These are phyloP conservation scores for Geotrichum phurueaensis DNA, from an alignment of 1,139 yeast species.

Conservation along the genomic window DNA sequence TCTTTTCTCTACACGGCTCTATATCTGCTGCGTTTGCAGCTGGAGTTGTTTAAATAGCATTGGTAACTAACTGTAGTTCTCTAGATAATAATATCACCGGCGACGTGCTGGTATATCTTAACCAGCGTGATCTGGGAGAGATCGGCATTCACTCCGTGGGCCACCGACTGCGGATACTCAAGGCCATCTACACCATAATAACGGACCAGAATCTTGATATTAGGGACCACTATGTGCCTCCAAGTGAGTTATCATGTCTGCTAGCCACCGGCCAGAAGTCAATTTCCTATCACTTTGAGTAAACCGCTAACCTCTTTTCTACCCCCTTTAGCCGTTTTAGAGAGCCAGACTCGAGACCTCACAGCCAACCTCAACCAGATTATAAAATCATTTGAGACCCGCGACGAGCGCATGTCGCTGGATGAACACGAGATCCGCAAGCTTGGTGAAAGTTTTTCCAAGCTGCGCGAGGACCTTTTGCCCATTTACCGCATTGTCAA, in stretches of 20 bases:
- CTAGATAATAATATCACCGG: constrained; percentile 38
- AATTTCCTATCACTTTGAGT: background rate
- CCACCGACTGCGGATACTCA: constrained; percentile 38
- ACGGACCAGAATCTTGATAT: constrained; percentile 29
- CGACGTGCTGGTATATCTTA: constrained; percentile 38
- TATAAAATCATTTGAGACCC: constrained; percentile 25
- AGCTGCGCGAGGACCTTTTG: constrained; percentile 38
- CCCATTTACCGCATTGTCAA: constrained; percentile 39
- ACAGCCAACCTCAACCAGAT: constrained; percentile 3
- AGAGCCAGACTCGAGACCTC: background rate
- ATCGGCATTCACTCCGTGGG: constrained; percentile 39
- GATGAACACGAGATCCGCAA: constrained; percentile 36
- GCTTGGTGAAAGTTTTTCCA: constrained; percentile 32
- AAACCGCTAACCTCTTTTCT: background rate
- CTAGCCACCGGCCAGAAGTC: background rate
- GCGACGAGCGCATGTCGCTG: constrained; percentile 35
- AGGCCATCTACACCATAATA: constrained; percentile 34
- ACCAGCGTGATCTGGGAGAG: constrained; percentile 37
- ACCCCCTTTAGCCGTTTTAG: background rate
- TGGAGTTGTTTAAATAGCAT: background rate
- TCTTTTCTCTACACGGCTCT: background rate
- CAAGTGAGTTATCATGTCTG: constrained; percentile 16
- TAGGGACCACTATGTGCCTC: constrained; percentile 32
- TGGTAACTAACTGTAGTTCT: background rate
- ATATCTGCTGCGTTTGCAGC: background rate